phyloP scores from a whole-genome alignment of 257 asterid genomes.

The Cinchona pubescens region DNA sequence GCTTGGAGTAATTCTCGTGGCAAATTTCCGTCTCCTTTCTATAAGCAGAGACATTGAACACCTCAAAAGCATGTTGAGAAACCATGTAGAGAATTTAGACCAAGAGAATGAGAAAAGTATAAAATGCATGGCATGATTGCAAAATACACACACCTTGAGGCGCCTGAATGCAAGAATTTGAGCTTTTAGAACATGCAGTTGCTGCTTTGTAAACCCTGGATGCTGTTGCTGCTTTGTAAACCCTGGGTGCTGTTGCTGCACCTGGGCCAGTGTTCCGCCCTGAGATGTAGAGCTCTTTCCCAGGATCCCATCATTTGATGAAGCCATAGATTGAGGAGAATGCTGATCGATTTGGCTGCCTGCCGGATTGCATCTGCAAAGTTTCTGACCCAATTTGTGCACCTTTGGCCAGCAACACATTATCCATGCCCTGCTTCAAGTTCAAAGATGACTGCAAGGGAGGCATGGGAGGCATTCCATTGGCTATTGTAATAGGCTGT shows the following conservation, averaged over 20 bases:
- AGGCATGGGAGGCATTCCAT: slow-evolving; percentile 61
- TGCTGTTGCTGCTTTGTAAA: no score
- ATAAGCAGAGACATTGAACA: slow-evolving; percentile 31
- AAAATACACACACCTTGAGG: slow-evolving; percentile 62
- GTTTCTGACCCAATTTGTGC: slow-evolving; percentile 45
- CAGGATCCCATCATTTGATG: slow-evolving; percentile 58
- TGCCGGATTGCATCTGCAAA: slow-evolving; percentile 54
- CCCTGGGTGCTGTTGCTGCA: slow-evolving; percentile 47
- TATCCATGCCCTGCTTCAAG: slow-evolving; percentile 66
- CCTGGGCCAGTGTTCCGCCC: slow-evolving; percentile 44
- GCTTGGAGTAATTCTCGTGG: slow-evolving; percentile 93
- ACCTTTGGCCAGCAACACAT: slow-evolving; percentile 44
- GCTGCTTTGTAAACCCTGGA: slow-evolving; percentile 96
- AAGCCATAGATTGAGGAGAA: slow-evolving; percentile 56
- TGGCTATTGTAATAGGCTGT: slow-evolving; percentile 55
- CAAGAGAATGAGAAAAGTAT: slow-evolving; percentile 18
- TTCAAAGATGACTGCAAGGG: slow-evolving; percentile 48
- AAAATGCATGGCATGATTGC: slow-evolving; percentile 12
- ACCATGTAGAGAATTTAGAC: slow-evolving; percentile 14
- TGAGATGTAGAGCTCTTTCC: slow-evolving; percentile 56
- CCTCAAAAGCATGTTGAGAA: slow-evolving; percentile 11
- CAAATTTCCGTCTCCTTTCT: slow-evolving; percentile 92
- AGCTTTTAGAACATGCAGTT: slow-evolving; percentile 91
- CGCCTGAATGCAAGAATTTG: slow-evolving; percentile 99
- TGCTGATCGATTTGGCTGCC: slow-evolving; percentile 57